Evolutionary conservation across 208 protist genomes (phyloP).

Genomic region (Trypanosoma brucei): DNA sequence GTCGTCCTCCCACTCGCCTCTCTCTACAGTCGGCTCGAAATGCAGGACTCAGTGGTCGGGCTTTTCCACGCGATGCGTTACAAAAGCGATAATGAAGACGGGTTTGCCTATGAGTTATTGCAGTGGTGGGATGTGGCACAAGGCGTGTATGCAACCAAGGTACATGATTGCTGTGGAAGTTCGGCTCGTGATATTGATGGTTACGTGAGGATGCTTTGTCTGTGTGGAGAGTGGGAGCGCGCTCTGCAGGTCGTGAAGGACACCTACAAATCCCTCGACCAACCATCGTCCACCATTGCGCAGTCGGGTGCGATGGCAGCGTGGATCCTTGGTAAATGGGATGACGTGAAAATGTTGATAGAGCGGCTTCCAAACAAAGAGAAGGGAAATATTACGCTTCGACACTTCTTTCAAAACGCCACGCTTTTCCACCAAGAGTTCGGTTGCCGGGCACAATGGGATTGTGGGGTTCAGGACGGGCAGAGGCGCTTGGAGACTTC

Average conservation of each 20-base stretch:
- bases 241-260: conserved; percentile 52
- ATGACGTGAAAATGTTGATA: conserved; percentile 67
- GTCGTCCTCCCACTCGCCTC: conserved; percentile 81
- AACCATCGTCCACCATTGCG: conserved; percentile 58
- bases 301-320: conserved; percentile 76
- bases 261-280: conserved; percentile 2
- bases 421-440: conserved; percentile 41
- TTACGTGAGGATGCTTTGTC: conserved; percentile 85
- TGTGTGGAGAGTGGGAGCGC: conserved; percentile 82
- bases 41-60: conserved; percentile 88
- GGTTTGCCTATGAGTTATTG: conserved; percentile 82
- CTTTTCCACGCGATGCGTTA: conserved; percentile 82
- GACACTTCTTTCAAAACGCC: conserved; percentile 78
- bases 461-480: background rate
- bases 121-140: conserved; percentile 84
- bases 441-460: conserved; percentile 16
- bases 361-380: conserved; percentile 68
- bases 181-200: conserved; percentile 40
- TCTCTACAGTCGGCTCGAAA: conserved; percentile 88
- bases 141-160: conserved; percentile 61
- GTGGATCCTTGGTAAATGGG: conserved; percentile 81
- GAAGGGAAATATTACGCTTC: conserved; percentile 51
- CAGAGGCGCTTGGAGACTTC: background rate
- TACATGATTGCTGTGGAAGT: conserved; percentile 24
- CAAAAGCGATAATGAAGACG: conserved; percentile 70